Percentiles rank a stretch among this genome's conserved stretches.
These are phyloP conservation scores for Mytilinidion resinicola DNA, from an alignment of 495 filamentous ascomycete species.

Conservation along the genomic window DNA sequence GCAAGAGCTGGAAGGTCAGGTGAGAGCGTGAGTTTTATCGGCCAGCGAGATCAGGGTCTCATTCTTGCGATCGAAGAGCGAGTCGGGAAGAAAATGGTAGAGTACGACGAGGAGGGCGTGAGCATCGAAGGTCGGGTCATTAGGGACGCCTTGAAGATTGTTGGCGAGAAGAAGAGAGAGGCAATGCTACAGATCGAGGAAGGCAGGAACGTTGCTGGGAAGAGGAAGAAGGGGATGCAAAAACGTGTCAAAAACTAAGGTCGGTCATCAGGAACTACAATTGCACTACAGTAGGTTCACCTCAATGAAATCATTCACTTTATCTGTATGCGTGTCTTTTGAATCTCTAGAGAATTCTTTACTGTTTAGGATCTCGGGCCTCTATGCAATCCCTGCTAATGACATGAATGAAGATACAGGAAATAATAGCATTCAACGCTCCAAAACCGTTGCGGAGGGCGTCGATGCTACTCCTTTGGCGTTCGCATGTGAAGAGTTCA, in stretches of 20 bases:
- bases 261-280: not conserved
- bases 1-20: conserved; percentile 81
- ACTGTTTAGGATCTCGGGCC: too few relatives aligned
- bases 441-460: too few relatives aligned
- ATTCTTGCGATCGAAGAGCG: conserved; percentile 81
- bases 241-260: conserved; percentile 31
- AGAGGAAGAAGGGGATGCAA: conserved; percentile 58
- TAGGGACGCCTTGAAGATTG: conserved; percentile 73
- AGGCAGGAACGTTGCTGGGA: conserved; percentile 74
- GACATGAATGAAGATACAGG: too few relatives aligned
- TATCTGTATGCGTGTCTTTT: too few relatives aligned
- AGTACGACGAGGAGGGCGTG: conserved; percentile 81
- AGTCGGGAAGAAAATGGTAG: conserved; percentile 71
- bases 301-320: too few relatives aligned
- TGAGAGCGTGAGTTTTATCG: conserved; percentile 80
- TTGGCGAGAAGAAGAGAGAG: conserved; percentile 86
- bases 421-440: too few relatives aligned
- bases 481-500: too few relatives aligned
- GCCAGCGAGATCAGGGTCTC: conserved; percentile 83
- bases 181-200: conserved; percentile 87
- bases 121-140: conserved; percentile 83
- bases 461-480: too few relatives aligned
- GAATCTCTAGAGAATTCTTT: too few relatives aligned
- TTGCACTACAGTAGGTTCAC: too few relatives aligned
- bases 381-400: too few relatives aligned